These are phyloP conservation scores for Amborella trichopoda DNA, from an alignment of 164 flowering plant species.

Conservation along the genomic window DNA sequence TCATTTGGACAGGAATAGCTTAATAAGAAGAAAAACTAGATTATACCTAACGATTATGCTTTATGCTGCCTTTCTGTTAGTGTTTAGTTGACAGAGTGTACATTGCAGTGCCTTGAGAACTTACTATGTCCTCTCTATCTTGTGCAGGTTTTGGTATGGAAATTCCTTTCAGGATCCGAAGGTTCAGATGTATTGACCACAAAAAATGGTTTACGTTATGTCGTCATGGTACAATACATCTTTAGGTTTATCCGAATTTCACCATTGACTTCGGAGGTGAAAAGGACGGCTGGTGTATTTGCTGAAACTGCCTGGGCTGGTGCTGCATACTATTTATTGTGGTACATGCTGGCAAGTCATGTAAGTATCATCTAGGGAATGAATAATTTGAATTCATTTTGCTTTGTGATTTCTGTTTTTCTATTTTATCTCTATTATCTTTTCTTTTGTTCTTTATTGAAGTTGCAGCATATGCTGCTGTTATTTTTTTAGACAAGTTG, in stretches of 20 bases:
- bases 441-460: no score
- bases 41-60: no score
- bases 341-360: slow-evolving; percentile 97
- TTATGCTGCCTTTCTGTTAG: not conserved
- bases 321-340: slow-evolving; percentile 82
- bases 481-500: no score
- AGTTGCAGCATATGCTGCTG: no score
- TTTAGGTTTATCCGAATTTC: slow-evolving; percentile 66
- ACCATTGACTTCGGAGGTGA: slow-evolving; percentile 73
- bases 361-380: slow-evolving; percentile 32
- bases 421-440: not conserved
- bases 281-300: slow-evolving; percentile 91
- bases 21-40: no score
- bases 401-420: not conserved
- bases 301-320: slow-evolving; percentile 99
- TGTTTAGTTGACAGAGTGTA: slow-evolving; percentile 1
- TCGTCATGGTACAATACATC: slow-evolving; percentile 71
- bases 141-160: slow-evolving; percentile 74
- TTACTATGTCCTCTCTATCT: slow-evolving; percentile 1
- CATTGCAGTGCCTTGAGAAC: not conserved
- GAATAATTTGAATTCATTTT: not conserved
- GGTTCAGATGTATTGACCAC: slow-evolving; percentile 72
- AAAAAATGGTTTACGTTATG: slow-evolving; percentile 63
- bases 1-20: no score
- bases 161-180: slow-evolving; percentile 48